Percentiles rank a stretch among this genome's conserved stretches.
These are phyloP conservation scores for Apiotrichum gracile DNA, from an alignment of 1,284 basidiomycete species.

Conservation along the genomic window DNA sequence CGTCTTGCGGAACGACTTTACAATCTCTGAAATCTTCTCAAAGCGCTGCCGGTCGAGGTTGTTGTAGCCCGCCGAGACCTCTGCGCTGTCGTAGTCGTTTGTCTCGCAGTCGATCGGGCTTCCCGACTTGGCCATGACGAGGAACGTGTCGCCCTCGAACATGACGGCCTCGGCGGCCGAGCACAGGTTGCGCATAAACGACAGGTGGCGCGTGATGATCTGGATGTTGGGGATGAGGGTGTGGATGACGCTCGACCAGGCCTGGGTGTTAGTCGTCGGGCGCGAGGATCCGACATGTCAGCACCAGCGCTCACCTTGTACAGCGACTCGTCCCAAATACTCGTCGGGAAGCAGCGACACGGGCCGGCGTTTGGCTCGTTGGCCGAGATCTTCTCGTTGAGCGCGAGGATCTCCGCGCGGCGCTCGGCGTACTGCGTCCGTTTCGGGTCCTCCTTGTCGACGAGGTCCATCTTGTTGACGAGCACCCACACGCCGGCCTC, in stretches of 20 bases:
- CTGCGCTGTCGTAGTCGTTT: slow-evolving; percentile 33
- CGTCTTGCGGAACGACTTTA: slow-evolving; percentile 90
- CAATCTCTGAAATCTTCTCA: slow-evolving; percentile 89
- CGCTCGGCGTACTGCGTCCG: slow-evolving; percentile 61
- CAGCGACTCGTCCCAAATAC: slow-evolving; percentile 94
- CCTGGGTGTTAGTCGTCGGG: slow-evolving; percentile 51
- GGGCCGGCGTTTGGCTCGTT: slow-evolving; percentile 26
- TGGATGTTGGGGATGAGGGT: slow-evolving; percentile 90
- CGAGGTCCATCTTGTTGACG: slow-evolving; percentile 90
- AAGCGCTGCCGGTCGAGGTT: slow-evolving; percentile 73
- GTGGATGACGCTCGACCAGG: slow-evolving; percentile 96
- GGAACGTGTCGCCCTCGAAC: slow-evolving; percentile 95
- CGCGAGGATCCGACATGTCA: too few species aligned
- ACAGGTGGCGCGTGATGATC: slow-evolving; percentile 79
- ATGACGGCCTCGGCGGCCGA: slow-evolving; percentile 89
- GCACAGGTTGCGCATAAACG: slow-evolving; percentile 75
- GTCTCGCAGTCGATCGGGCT: slow-evolving; percentile 42
- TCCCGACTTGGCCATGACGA: slow-evolving; percentile 70
- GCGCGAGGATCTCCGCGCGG: slow-evolving; percentile 60
- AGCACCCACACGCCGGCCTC: slow-evolving; percentile 83
- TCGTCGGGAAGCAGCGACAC: slow-evolving; percentile 68
- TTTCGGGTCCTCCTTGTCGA: slow-evolving; percentile 55
- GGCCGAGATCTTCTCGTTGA: slow-evolving; percentile 51
- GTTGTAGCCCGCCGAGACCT: slow-evolving; percentile 47
- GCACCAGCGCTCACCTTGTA: slow-evolving; percentile 65